Percentiles rank a stretch among this genome's conserved stretches.
phyloP scores from a whole-genome alignment of 345 rosid species.

The Garcia nutans region DNA sequence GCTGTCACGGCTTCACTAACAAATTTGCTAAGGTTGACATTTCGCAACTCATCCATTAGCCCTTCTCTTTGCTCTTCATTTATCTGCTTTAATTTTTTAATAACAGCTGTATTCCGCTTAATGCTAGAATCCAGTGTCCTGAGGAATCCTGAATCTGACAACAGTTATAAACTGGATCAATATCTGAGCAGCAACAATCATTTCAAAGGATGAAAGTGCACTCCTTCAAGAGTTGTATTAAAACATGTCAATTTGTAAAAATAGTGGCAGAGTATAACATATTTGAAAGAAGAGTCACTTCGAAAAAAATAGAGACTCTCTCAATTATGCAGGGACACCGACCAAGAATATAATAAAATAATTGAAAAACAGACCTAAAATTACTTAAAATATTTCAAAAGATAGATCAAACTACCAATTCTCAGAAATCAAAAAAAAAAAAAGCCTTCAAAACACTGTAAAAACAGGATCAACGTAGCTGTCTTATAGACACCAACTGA shows the following conservation, averaged over 20 bases:
- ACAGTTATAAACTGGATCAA: slow-evolving; percentile 28
- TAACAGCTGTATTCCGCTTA: slow-evolving; percentile 89
- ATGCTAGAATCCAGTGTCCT: slow-evolving; percentile 95
- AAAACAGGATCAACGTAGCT: neutral
- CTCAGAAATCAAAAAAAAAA: neutral
- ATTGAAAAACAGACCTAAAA: neutral
- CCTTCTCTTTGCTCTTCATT: slow-evolving; percentile 93
- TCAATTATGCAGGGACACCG: neutral
- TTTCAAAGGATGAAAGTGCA: slow-evolving; percentile 5
- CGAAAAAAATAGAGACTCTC: neutral
- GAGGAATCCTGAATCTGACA: slow-evolving; percentile 74
- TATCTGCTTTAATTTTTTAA: slow-evolving; percentile 86
- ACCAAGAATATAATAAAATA: neutral
- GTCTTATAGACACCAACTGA: neutral
- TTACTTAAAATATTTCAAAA: neutral
- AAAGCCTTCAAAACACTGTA: too few species aligned
- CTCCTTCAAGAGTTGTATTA: neutral
- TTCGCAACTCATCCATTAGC: slow-evolving; percentile 77
- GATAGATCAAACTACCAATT: neutral
- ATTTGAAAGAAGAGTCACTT: neutral
- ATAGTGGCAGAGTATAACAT: neutral
- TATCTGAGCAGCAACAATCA: slow-evolving; percentile 16
- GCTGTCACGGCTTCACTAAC: slow-evolving; percentile 95
- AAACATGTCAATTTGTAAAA: neutral
- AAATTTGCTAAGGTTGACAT: slow-evolving; percentile 85